Conservation (phyloP, 2,329 filamentous ascomycete genomes). For the Aspergillus brunneoviolaceus region DNA sequence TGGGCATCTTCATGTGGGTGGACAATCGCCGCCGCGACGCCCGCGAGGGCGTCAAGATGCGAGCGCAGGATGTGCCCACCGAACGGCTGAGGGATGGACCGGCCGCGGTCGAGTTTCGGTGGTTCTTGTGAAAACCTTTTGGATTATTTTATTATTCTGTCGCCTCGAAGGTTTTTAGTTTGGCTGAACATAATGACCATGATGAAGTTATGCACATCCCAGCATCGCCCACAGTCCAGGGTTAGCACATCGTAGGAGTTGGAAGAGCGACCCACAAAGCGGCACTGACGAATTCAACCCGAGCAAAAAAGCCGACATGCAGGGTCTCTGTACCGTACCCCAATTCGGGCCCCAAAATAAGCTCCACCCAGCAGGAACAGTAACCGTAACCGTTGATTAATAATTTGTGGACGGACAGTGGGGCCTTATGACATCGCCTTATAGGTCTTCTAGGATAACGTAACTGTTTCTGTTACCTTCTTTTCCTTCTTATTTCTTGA, state of each 20-base stretch:
- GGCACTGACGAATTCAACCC: neutral
- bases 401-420: neutral
- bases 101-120: conserved; percentile 55
- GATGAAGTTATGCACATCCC: neutral
- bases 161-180: neutral
- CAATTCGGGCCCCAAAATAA: neutral
- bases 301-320: neutral
- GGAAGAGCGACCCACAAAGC: neutral
- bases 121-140: conserved; percentile 44
- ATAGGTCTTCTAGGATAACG: neutral
- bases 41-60: conserved; percentile 55
- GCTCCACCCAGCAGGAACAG: neutral
- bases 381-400: neutral
- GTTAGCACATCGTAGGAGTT: too few relatives aligned
- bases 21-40: conserved; percentile 64
- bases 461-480: neutral
- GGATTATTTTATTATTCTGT: too few relatives aligned
- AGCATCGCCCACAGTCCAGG: neutral
- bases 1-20: conserved; percentile 63
- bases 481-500: neutral
- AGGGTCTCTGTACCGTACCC: neutral
- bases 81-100: conserved; percentile 57
- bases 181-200: neutral
- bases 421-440: conserved; percentile 1
- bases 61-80: conserved; percentile 59